These are phyloP conservation scores for Candida tammaniensis DNA, from an alignment of 805 yeast species.

Conservation along the genomic window DNA sequence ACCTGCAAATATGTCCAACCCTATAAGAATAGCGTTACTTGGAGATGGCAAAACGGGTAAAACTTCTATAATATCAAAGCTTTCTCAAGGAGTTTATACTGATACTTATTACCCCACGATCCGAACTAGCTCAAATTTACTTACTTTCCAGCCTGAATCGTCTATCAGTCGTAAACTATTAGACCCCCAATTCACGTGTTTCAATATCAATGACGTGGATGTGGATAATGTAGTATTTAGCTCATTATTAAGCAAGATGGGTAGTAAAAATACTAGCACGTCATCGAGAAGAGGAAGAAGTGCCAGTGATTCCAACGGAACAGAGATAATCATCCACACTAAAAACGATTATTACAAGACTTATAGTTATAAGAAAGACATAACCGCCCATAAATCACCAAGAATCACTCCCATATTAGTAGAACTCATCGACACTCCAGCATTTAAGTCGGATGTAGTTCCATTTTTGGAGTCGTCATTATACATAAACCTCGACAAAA, in stretches of 20 bases:
- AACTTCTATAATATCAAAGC: slow-evolving; percentile 51
- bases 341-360: slow-evolving; percentile 9
- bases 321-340: slow-evolving; percentile 15
- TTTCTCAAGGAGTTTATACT: slow-evolving; percentile 47
- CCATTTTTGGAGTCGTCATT: slow-evolving; percentile 75
- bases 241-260: slow-evolving; percentile 20
- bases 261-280: slow-evolving; percentile 4
- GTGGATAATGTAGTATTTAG: slow-evolving; percentile 20
- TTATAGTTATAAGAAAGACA: slow-evolving; percentile 8
- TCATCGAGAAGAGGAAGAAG: slow-evolving; percentile 11
- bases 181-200: slow-evolving; percentile 3
- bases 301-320: slow-evolving; percentile 27
- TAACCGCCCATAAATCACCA: not conserved
- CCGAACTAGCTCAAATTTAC: slow-evolving; percentile 55
- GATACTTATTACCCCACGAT: slow-evolving; percentile 78
- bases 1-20: slow-evolving; percentile 28
- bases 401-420: slow-evolving; percentile 56
- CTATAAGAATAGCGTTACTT: slow-evolving; percentile 56
- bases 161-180: slow-evolving; percentile 12
- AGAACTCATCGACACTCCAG: slow-evolving; percentile 75
- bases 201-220: not conserved
- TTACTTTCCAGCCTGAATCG: slow-evolving; percentile 48
- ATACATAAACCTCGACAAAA: slow-evolving; percentile 58
- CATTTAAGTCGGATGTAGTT: slow-evolving; percentile 63
- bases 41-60: slow-evolving; percentile 64